These are phyloP conservation scores for Spatholobus suberectus DNA, from an alignment of 306 rosid species.

Conservation along the genomic window DNA sequence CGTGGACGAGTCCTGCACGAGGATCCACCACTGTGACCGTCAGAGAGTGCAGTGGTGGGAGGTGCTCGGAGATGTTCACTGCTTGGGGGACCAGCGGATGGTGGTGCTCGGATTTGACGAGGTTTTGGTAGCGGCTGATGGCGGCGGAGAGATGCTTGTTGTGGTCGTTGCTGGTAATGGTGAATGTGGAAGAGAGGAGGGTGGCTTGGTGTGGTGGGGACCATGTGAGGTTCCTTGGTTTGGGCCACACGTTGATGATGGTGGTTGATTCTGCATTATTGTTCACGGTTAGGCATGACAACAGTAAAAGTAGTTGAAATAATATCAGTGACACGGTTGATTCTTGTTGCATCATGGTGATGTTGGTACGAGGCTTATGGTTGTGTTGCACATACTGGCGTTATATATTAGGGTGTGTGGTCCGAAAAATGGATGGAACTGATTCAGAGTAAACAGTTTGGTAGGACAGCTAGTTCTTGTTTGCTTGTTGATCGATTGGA, in stretches of 20 bases:
- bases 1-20: constrained; percentile 56
- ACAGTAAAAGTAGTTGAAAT: not conserved
- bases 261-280: not conserved
- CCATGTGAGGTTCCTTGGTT: constrained; percentile 72
- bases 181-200: constrained; percentile 67
- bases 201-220: constrained; percentile 54
- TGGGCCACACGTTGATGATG: constrained; percentile 74
- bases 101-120: constrained; percentile 68
- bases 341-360: not conserved
- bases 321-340: not conserved
- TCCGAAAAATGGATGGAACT: no score
- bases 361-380: not conserved
- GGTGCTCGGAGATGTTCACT: constrained; percentile 39
- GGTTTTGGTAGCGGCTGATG: constrained; percentile 57
- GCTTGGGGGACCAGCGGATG: constrained; percentile 52
- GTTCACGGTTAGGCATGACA: not conserved
- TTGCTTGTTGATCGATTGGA: no score
- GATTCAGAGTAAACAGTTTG: no score
- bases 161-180: constrained; percentile 51
- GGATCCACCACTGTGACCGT: constrained; percentile 46
- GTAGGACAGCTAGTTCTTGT: no score
- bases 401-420: no score
- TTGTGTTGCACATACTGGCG: not conserved
- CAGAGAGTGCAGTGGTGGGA: constrained; percentile 56
- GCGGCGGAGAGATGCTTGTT: constrained; percentile 61